phyloP scores from a whole-genome alignment of 495 filamentous ascomycete genomes.

The Penicillium antarcticum region DNA sequence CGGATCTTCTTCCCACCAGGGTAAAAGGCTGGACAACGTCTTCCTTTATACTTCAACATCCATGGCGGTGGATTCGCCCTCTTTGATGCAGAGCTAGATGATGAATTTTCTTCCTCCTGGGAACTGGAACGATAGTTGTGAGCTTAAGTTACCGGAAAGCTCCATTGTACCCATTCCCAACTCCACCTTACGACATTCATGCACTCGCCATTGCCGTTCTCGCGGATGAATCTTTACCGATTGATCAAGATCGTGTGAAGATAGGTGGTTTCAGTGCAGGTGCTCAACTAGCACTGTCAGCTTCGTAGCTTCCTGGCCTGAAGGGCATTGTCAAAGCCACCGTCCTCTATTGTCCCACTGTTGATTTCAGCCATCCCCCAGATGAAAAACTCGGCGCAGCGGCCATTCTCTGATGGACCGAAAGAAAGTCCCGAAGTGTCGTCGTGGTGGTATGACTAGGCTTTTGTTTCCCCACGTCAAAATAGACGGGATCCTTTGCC shows the following conservation, averaged over 20 bases:
- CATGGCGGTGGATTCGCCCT: slow-evolving; percentile 39
- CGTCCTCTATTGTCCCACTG: slow-evolving; percentile 30
- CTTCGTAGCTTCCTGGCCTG: slow-evolving; percentile 21
- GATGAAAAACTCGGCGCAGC: slow-evolving; percentile 18
- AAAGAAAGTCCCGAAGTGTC: slow-evolving; percentile 18
- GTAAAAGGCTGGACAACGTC: slow-evolving; percentile 18
- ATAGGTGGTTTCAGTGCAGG: slow-evolving; percentile 41
- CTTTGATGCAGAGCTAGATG: slow-evolving; percentile 20
- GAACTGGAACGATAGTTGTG: slow-evolving; percentile 30
- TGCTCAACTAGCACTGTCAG: slow-evolving; percentile 29
- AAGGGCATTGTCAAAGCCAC: slow-evolving; percentile 27
- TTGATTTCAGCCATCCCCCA: slow-evolving; percentile 25
- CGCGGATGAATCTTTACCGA: slow-evolving; percentile 25
- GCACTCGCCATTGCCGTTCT: slow-evolving; percentile 35
- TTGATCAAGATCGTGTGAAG: slow-evolving; percentile 27
- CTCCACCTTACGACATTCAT: slow-evolving; percentile 21
- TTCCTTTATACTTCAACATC: slow-evolving; percentile 34
- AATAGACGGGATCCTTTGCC: slow-evolving; percentile 33
- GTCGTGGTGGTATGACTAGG: slow-evolving; percentile 27
- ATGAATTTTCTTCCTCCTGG: slow-evolving; percentile 27
- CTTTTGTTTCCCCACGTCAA: slow-evolving; percentile 24
- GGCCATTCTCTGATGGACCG: slow-evolving; percentile 24
- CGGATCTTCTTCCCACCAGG: slow-evolving; percentile 33
- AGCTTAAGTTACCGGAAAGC: slow-evolving; percentile 34
- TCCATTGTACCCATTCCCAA: slow-evolving; percentile 28